Evolutionary conservation across 2,329 filamentous ascomycete species (phyloP).

Genomic region (Claviceps digitariae): DNA sequence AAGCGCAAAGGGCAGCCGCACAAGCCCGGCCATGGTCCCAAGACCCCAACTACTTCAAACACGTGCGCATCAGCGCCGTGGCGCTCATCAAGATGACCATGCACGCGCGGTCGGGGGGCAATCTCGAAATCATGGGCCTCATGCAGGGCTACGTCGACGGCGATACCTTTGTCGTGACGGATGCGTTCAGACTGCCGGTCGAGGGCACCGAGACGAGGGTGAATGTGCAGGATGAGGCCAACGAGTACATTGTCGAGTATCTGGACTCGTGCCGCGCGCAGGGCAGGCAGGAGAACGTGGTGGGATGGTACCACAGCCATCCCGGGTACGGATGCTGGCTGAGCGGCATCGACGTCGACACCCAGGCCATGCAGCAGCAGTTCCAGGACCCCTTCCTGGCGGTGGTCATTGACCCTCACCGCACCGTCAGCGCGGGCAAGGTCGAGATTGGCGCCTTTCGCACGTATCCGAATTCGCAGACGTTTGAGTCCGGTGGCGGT

Average conservation of each 20-base stretch:
- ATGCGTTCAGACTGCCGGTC: conserved; percentile 85
- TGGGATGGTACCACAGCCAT: conserved; percentile 97
- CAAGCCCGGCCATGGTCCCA: conserved; percentile 58
- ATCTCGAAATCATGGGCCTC: conserved; percentile 89
- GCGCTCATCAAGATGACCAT: conserved; percentile 98
- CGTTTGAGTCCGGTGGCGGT: conserved; percentile 22
- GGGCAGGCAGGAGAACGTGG: conserved; percentile 74
- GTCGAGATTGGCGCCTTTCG: conserved; percentile 96
- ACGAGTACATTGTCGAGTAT: conserved; percentile 93
- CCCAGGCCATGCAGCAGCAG: conserved; percentile 72
- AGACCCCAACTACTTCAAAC: conserved; percentile 80
- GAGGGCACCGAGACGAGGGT: conserved; percentile 98
- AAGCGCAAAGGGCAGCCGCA: conserved; percentile 52
- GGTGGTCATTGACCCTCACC: conserved; percentile 91
- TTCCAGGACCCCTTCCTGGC: conserved; percentile 87
- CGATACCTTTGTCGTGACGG: conserved; percentile 80
- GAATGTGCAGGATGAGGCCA: conserved; percentile 88
- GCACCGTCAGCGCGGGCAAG: conserved; percentile 86
- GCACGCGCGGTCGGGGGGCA: conserved; percentile 91
- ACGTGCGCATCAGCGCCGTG: conserved; percentile 83
- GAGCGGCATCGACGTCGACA: conserved; percentile 86
- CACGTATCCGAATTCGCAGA: conserved; percentile 69
- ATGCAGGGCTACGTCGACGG: conserved; percentile 92
- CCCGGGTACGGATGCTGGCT: conserved; percentile 98
- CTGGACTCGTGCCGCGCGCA: conserved; percentile 61